A percentile compares a stretch with the other conserved stretches of the same genome.
Evolutionary conservation across 83 land plant species (phyloP).

Genomic region (Picea engelmannii): DNA sequence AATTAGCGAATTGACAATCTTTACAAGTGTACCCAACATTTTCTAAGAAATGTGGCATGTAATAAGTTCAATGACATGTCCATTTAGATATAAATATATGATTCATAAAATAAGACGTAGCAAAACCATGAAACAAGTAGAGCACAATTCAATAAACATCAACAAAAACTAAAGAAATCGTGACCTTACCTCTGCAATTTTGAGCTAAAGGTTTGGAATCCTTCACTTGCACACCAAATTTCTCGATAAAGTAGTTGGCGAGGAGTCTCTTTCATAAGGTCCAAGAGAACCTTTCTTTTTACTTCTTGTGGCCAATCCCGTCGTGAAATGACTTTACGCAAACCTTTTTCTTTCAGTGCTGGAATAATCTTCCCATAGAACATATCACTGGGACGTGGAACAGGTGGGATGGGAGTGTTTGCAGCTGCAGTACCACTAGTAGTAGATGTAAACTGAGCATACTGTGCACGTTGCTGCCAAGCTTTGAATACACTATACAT

Average conservation of each 20-base stretch:
- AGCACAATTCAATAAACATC: not conserved
- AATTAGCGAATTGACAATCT: not conserved
- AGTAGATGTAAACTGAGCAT: conserved; percentile 50
- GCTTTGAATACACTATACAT: conserved; percentile 94
- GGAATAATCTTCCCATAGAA: conserved; percentile 99
- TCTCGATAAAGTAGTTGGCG: conserved; percentile 70
- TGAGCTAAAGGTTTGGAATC: too few relatives aligned
- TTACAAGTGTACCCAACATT: not conserved
- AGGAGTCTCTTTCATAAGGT: too few relatives aligned
- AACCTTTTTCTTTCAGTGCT: conserved; percentile 96
- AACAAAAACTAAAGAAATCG: not conserved
- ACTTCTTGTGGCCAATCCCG: conserved; percentile 40
- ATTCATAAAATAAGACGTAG: too few relatives aligned
- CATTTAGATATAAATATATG: not conserved
- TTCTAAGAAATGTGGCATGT: not conserved
- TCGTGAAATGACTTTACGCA: conserved; percentile 91
- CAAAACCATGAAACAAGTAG: not conserved
- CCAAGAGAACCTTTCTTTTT: too few relatives aligned
- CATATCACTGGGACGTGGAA: conserved; percentile 99
- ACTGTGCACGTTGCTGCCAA: conserved; percentile 84
- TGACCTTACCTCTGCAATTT: conserved; percentile 48
- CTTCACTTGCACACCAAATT: too few relatives aligned
- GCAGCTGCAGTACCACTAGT: conserved; percentile 33
- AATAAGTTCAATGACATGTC: not conserved
- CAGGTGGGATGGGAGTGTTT: conserved; percentile 48